Evolutionary conservation across 768 basidiomycete species (phyloP).

Genomic region (Xerocomus potaroensis): DNA sequence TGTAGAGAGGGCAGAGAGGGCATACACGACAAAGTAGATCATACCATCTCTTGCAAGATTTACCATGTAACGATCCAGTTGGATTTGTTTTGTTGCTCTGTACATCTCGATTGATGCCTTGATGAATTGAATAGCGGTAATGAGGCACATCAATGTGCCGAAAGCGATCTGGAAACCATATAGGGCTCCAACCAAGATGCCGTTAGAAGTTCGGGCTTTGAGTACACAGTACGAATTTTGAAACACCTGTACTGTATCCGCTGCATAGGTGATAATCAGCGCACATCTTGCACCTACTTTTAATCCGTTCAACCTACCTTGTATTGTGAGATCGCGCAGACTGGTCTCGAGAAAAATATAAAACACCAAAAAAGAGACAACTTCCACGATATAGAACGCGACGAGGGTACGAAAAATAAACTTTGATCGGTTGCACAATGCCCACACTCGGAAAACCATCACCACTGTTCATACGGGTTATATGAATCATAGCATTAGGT

Average conservation of each 20-base stretch:
- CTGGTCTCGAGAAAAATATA: neutral
- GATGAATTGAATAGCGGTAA: neutral
- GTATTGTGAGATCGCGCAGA: no score
- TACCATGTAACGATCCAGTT: neutral
- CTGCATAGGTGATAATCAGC: neutral
- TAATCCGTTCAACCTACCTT: neutral
- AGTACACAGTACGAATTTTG: neutral
- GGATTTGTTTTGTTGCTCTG: neutral
- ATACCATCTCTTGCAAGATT: neutral
- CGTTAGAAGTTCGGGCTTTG: neutral
- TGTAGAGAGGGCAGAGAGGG: neutral
- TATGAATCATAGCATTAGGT: neutral
- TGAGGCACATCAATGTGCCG: neutral
- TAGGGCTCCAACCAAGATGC: neutral
- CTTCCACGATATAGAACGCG: neutral
- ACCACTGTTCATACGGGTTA: neutral
- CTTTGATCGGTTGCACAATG: neutral
- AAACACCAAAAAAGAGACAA: neutral
- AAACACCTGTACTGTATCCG: neutral
- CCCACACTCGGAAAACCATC: neutral
- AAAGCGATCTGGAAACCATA: neutral
- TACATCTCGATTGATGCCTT: neutral
- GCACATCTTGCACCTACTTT: neutral
- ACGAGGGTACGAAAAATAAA: neutral
- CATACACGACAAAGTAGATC: neutral